phyloP scores from a whole-genome alignment of 371 early-diverging fungal species.

The Syncephalastrum contaminatum region DNA sequence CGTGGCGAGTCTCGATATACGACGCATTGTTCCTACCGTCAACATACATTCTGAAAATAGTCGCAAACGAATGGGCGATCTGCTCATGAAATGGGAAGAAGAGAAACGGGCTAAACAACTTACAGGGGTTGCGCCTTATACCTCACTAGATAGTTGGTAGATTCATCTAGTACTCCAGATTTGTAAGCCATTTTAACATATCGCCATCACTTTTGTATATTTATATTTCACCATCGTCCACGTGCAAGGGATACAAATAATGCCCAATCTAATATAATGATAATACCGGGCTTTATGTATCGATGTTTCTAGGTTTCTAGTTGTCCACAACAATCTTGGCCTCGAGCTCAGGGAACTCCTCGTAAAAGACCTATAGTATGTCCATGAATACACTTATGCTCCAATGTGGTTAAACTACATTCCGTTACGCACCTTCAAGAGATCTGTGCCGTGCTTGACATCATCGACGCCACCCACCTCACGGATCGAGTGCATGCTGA shows the following conservation, averaged over 20 bases:
- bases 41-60: conserved; percentile 37
- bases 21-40: conserved; percentile 79
- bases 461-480: conserved; percentile 93
- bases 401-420: not conserved
- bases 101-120: conserved; percentile 18
- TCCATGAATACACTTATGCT: not conserved
- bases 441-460: conserved; percentile 76
- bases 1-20: conserved; percentile 61
- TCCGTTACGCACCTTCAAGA: conserved; percentile 65
- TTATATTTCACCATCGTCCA: too few species aligned
- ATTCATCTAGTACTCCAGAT: too few species aligned
- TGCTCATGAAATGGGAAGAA: conserved; percentile 33
- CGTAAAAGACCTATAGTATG: conserved; percentile 17
- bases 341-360: conserved; percentile 26
- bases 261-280: too few species aligned
- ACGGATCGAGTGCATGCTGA: conserved; percentile 96
- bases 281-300: too few species aligned
- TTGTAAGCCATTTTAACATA: too few species aligned
- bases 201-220: too few species aligned
- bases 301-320: too few species aligned
- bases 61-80: conserved; percentile 22
- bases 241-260: too few species aligned
- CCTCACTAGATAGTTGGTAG: too few species aligned
- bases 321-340: conserved; percentile 18
- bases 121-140: too few species aligned